Evolutionary conservation across 352 stramenopile species (phyloP).

Genomic region (Phytophthora chlamydospora): DNA sequence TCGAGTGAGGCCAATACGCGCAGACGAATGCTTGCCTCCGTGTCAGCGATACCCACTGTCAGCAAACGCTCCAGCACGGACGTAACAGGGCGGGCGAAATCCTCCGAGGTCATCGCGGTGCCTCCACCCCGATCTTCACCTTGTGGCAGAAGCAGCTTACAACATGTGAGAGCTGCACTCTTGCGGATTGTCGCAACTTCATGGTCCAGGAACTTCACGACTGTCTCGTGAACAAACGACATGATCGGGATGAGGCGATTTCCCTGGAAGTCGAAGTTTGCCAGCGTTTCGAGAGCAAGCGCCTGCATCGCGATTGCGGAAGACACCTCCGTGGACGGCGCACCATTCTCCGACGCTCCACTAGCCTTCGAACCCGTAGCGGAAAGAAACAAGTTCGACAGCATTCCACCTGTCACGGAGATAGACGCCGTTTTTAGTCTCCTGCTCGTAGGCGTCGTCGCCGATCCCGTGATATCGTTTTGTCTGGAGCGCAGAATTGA

Average conservation of each 20-base stretch:
- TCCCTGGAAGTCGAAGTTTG: slow-evolving; percentile 87
- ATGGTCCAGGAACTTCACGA: slow-evolving; percentile 89
- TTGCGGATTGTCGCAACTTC: slow-evolving; percentile 86
- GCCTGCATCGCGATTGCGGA: slow-evolving; percentile 81
- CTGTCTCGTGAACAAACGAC: slow-evolving; percentile 88
- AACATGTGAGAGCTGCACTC: slow-evolving; percentile 88
- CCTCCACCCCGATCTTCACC: slow-evolving; percentile 61
- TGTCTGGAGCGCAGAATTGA: slow-evolving; percentile 66
- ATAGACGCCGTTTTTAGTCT: slow-evolving; percentile 78
- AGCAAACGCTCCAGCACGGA: slow-evolving; percentile 82
- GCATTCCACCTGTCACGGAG: slow-evolving; percentile 72
- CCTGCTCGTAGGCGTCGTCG: slow-evolving; percentile 64
- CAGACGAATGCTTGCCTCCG: slow-evolving; percentile 83
- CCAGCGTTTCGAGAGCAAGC: slow-evolving; percentile 84
- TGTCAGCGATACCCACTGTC: slow-evolving; percentile 87
- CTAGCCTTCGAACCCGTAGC: slow-evolving; percentile 50
- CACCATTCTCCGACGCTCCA: slow-evolving; percentile 48
- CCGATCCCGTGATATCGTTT: slow-evolving; percentile 48
- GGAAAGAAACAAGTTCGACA: slow-evolving; percentile 74
- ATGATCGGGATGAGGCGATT: slow-evolving; percentile 88
- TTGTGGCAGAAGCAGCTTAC: slow-evolving; percentile 78
- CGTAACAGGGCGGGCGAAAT: slow-evolving; percentile 74
- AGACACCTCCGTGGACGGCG: slow-evolving; percentile 44
- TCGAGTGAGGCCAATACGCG: slow-evolving; percentile 84
- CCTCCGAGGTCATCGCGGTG: slow-evolving; percentile 61